Evolutionary conservation across 2,329 filamentous ascomycete genomes (phyloP).

Genomic region (Ceratocystis variospora): DNA sequence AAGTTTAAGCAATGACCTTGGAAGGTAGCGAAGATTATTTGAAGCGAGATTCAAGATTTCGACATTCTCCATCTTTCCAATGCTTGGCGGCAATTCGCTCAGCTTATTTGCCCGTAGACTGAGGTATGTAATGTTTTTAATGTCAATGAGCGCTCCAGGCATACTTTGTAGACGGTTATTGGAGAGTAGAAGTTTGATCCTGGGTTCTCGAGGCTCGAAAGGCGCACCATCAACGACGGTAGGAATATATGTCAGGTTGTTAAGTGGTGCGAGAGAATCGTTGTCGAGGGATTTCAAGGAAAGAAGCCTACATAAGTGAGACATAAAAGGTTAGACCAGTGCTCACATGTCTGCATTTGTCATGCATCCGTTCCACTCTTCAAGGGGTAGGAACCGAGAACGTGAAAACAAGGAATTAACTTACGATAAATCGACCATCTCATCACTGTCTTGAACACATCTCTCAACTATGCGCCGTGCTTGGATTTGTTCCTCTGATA

Average conservation of each 20-base stretch:
- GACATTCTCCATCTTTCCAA: conserved; percentile 45
- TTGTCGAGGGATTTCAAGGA: conserved; percentile 41
- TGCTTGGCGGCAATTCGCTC: conserved; percentile 44
- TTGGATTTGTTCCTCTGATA: conserved; percentile 31
- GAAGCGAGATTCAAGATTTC: conserved; percentile 51
- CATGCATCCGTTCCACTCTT: background rate
- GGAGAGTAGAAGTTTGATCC: conserved; percentile 47
- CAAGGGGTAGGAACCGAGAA: background rate
- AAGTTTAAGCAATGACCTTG: conserved; percentile 47
- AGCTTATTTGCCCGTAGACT: conserved; percentile 53
- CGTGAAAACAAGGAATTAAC: conserved; percentile 22
- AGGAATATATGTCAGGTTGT: conserved; percentile 41
- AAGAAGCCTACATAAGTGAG: conserved; percentile 27
- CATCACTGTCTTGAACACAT: conserved; percentile 45
- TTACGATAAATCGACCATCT: conserved; percentile 49
- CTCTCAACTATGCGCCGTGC: conserved; percentile 35
- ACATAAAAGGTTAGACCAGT: conserved; percentile 14
- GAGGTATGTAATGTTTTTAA: conserved; percentile 49
- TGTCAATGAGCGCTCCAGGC: conserved; percentile 46
- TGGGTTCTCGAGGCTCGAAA: conserved; percentile 45
- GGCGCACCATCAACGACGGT: conserved; percentile 41
- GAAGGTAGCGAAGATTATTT: conserved; percentile 47
- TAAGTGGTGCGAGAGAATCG: conserved; percentile 42
- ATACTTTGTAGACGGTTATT: conserved; percentile 43
- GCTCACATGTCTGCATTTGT: background rate